Evolutionary conservation across 495 filamentous ascomycete genomes (phyloP).

Genomic region (Platismatia glauca): DNA sequence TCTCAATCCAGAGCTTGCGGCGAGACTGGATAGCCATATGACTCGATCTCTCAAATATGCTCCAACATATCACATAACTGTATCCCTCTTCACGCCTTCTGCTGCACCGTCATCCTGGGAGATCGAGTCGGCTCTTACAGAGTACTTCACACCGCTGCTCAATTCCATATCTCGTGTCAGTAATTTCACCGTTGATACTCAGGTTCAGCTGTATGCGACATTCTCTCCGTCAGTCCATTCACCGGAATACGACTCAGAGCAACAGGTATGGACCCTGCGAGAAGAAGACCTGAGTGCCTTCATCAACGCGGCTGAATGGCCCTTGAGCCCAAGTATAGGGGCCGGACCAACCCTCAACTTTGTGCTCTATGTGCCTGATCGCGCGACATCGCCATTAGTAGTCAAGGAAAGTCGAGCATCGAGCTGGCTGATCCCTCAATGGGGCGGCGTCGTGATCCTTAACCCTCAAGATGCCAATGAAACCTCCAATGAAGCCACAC

Average conservation of each 20-base stretch:
- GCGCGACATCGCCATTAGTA: slow-evolving; percentile 51
- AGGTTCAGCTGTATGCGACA: slow-evolving; percentile 84
- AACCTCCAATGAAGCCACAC: slow-evolving; percentile 24
- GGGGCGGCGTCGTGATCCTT: slow-evolving; percentile 84
- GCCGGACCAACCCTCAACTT: slow-evolving; percentile 92
- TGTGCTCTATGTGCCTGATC: slow-evolving; percentile 68
- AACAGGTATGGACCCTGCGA: slow-evolving; percentile 56
- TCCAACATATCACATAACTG: slow-evolving; percentile 89
- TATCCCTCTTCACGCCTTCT: slow-evolving; percentile 82
- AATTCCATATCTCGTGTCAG: slow-evolving; percentile 70
- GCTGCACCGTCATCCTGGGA: slow-evolving; percentile 80
- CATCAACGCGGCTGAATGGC: slow-evolving; percentile 97
- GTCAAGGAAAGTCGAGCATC: slow-evolving; percentile 65
- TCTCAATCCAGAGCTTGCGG: slow-evolving; percentile 39
- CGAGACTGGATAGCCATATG: slow-evolving; percentile 50
- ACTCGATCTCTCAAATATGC: slow-evolving; percentile 84
- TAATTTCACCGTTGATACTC: slow-evolving; percentile 94
- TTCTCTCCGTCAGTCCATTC: slow-evolving; percentile 62
- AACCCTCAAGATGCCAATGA: slow-evolving; percentile 37
- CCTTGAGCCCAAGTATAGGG: slow-evolving; percentile 86
- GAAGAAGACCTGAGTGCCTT: slow-evolving; percentile 88
- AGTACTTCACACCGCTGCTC: slow-evolving; percentile 75
- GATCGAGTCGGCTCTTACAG: slow-evolving; percentile 70
- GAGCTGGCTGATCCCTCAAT: slow-evolving; percentile 93
- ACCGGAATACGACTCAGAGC: slow-evolving; percentile 44